Conservation (phyloP, 78 protist species). For the Dictyostelium citrinum region DNA sequence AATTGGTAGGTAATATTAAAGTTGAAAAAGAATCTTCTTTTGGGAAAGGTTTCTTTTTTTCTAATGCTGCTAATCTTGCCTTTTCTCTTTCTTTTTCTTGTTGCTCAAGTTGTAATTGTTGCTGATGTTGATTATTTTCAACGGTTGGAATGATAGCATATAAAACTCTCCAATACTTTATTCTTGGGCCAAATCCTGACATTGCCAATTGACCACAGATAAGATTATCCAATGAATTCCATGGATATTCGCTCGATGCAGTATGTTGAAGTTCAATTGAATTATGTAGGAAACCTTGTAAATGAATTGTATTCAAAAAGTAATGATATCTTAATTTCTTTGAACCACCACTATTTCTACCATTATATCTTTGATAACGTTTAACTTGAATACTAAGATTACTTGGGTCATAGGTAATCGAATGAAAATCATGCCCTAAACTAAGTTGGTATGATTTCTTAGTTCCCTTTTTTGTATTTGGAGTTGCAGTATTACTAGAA, state of each 20-base stretch:
- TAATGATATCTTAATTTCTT: slow-evolving; percentile 22
- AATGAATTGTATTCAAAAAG: slow-evolving; percentile 35
- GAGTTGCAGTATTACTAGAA: background rate
- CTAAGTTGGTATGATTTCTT: slow-evolving; percentile 40
- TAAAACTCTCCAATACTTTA: slow-evolving; percentile 49
- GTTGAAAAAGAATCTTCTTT: background rate
- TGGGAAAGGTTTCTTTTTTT: background rate
- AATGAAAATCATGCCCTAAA: slow-evolving; percentile 76
- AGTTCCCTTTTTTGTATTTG: background rate
- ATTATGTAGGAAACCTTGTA: background rate
- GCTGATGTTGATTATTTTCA: background rate
- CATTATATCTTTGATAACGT: slow-evolving; percentile 58
- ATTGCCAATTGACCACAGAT: slow-evolving; percentile 48
- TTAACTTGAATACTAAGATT: slow-evolving; percentile 71
- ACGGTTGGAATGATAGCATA: slow-evolving; percentile 33
- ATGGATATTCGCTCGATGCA: slow-evolving; percentile 32
- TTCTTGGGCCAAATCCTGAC: background rate
- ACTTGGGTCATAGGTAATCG: slow-evolving; percentile 51
- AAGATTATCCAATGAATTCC: slow-evolving; percentile 65
- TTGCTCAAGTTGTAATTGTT: background rate
- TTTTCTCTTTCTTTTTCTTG: background rate
- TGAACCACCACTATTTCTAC: background rate
- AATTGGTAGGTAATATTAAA: background rate
- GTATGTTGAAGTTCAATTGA: slow-evolving; percentile 26
- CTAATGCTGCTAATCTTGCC: background rate